These are phyloP conservation scores for Rachicladosporium sp. DNA, from an alignment of 2,329 filamentous ascomycete genomes.

Conservation along the genomic window DNA sequence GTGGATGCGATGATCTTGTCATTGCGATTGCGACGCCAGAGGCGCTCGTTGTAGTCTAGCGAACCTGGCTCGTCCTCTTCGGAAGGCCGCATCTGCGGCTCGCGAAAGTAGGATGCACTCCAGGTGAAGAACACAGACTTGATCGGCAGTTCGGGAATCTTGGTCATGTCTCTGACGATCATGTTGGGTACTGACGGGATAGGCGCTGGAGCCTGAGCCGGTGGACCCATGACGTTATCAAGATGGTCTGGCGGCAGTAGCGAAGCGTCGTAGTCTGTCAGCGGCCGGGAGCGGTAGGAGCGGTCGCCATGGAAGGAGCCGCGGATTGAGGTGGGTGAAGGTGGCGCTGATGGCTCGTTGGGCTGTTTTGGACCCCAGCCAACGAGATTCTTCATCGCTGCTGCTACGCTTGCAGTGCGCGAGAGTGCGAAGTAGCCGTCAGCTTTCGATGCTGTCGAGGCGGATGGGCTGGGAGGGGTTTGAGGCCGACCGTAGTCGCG, in stretches of 20 bases:
- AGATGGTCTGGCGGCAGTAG: constrained; percentile 58
- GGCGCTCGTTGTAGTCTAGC: constrained; percentile 85
- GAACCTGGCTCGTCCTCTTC: constrained; percentile 95
- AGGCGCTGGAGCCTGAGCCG: constrained; percentile 57
- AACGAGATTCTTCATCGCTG: constrained; percentile 51
- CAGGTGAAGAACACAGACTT: constrained; percentile 80
- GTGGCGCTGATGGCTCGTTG: constrained; percentile 12
- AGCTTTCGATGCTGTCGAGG: constrained; percentile 35
- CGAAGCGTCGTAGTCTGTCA: constrained; percentile 21
- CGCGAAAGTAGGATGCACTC: constrained; percentile 93
- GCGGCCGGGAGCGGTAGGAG: constrained; percentile 32
- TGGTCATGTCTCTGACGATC: constrained; percentile 46
- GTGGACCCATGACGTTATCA: constrained; percentile 38
- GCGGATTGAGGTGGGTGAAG: constrained; percentile 16
- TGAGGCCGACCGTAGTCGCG: constrained; percentile 38
- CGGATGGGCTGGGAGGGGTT: constrained; percentile 29
- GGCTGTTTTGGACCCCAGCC: constrained; percentile 20
- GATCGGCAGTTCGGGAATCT: constrained; percentile 57
- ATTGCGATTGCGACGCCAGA: constrained; percentile 88
- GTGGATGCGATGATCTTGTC: constrained; percentile 86
- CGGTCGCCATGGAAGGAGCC: constrained; percentile 8
- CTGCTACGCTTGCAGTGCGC: constrained; percentile 52
- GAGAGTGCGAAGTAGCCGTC: constrained; percentile 52
- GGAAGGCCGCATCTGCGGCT: constrained; percentile 94
- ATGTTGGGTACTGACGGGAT: constrained; percentile 73